Evolutionary conservation across 805 yeast species (phyloP).

Genomic region (Ogataea henricii): DNA sequence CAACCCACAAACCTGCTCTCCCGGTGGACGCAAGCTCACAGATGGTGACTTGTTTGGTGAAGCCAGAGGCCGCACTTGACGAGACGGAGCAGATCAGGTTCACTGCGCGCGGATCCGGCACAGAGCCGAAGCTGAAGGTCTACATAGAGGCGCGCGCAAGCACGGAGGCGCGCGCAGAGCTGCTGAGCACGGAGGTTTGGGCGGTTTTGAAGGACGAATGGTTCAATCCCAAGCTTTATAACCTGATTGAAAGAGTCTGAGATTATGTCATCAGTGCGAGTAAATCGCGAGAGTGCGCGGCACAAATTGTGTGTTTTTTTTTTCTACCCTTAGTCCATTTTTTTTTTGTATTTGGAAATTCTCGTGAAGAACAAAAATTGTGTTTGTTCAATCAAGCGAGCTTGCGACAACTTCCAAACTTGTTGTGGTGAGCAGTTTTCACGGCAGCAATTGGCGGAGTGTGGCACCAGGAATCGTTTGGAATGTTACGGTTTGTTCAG

Average conservation of each 20-base stretch:
- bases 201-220: slow-evolving; percentile 53
- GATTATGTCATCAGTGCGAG: neutral
- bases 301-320: neutral
- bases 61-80: slow-evolving; percentile 15
- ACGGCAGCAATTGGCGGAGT: neutral
- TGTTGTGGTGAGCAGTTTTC: neutral
- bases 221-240: slow-evolving; percentile 62
- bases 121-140: slow-evolving; percentile 92
- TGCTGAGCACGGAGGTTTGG: slow-evolving; percentile 71
- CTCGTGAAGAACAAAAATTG: neutral
- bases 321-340: neutral
- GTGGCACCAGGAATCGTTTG: neutral
- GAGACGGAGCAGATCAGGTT: slow-evolving; percentile 54
- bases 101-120: slow-evolving; percentile 93
- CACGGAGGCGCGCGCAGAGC: slow-evolving; percentile 47
- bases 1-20: slow-evolving; percentile 56
- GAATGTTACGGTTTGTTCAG: slow-evolving; percentile 30
- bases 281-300: no score
- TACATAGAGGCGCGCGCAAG: slow-evolving; percentile 76
- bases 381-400: neutral
- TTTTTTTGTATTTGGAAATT: neutral
- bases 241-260: slow-evolving; percentile 39
- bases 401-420: neutral
- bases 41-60: slow-evolving; percentile 75
- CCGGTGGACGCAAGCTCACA: slow-evolving; percentile 77